Conservation (phyloP, 371 early-diverging fungal species). For the Lichtheimia ornata region DNA sequence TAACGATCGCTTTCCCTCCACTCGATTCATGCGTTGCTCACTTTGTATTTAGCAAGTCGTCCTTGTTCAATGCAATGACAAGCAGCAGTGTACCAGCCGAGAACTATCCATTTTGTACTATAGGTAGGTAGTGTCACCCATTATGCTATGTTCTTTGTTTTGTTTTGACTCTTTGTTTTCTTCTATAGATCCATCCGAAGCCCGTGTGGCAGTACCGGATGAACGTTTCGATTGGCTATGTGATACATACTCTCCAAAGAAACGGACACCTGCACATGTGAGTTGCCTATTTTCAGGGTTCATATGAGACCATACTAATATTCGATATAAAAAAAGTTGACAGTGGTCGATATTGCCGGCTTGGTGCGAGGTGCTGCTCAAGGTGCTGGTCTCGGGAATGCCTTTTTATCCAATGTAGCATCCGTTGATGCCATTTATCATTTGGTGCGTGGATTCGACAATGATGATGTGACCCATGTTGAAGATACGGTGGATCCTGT, state of each 20-base stretch:
- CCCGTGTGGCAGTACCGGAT: conserved; percentile 83
- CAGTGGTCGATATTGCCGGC: conserved; percentile 95
- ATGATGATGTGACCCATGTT: conserved; percentile 88
- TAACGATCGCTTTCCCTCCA: conserved; percentile 15
- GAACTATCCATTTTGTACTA: conserved; percentile 78
- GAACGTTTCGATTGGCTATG: conserved; percentile 77
- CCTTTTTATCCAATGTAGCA: conserved; percentile 88
- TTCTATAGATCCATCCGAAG: conserved; percentile 77
- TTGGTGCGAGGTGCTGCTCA: conserved; percentile 87
- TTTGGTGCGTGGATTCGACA: conserved; percentile 83
- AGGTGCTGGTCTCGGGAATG: conserved; percentile 89
- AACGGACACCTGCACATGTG: conserved; percentile 61
- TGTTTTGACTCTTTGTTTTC: background rate
- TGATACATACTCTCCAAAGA: conserved; percentile 67
- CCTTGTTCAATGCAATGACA: conserved; percentile 91
- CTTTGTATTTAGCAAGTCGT: conserved; percentile 66
- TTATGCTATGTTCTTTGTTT: background rate
- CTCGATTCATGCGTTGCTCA: background rate
- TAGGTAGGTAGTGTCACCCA: conserved; percentile 44
- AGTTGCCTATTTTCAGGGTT: conserved; percentile 1
- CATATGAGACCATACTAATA: background rate
- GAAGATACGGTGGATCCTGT: conserved; percentile 88
- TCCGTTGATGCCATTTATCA: conserved; percentile 96
- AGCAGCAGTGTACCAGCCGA: conserved; percentile 79
- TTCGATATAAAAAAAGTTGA: conserved; percentile 45